These are phyloP conservation scores for Emergomyces orientalis DNA, from an alignment of 2,329 filamentous ascomycete genomes.

Conservation along the genomic window DNA sequence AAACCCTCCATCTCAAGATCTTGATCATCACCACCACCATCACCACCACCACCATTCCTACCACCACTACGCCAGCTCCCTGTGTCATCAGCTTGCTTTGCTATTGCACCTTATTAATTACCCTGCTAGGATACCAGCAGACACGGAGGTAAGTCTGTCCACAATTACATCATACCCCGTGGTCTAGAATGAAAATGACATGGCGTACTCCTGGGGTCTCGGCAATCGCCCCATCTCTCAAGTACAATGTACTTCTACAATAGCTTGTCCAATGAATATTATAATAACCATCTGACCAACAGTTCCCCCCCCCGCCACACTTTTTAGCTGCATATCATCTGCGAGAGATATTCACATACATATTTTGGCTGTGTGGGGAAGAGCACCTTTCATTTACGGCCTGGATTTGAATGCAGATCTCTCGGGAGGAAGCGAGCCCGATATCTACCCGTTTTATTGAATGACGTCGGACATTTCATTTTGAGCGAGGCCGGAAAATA, in stretches of 20 bases:
- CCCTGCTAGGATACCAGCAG: background rate
- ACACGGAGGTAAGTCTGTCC: background rate
- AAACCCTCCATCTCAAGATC: background rate
- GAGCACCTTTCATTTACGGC: background rate
- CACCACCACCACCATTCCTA: background rate
- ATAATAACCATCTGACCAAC: conserved; percentile 6
- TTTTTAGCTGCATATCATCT: conserved; percentile 6
- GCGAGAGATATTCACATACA: background rate
- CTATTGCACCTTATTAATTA: background rate
- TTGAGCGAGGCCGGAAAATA: background rate
- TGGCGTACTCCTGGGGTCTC: background rate
- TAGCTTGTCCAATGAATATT: background rate
- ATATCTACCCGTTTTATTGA: conserved; percentile 2
- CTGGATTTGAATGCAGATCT: conserved; percentile 3
- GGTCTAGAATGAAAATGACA: background rate
- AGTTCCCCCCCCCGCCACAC: background rate
- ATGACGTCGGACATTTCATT: conserved; percentile 1
- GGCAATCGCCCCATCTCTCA: background rate
- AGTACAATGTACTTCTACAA: background rate
- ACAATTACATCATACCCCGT: conserved; percentile 9
- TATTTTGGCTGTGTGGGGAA: background rate
- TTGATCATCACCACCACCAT: background rate
- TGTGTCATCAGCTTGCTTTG: background rate
- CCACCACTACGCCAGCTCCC: background rate
- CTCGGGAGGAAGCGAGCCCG: conserved; percentile 7